Conservation (phyloP, 768 basidiomycete genomes). For the Agrocybe pediades region DNA sequence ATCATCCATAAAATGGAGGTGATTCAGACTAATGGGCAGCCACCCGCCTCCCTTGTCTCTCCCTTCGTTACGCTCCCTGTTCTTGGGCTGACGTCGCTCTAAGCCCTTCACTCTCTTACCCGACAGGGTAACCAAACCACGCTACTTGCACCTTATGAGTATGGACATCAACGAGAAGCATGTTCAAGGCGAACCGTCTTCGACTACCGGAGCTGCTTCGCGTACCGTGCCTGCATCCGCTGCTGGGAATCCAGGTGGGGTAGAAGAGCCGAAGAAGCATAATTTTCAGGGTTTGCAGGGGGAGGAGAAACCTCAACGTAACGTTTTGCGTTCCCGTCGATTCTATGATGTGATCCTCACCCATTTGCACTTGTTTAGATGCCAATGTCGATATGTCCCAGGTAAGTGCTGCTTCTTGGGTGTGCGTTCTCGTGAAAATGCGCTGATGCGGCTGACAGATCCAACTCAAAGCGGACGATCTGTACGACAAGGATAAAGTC, state of each 20-base stretch:
- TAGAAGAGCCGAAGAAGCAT: not conserved
- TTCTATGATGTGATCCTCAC: not conserved
- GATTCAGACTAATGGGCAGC: not conserved
- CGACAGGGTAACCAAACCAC: not conserved
- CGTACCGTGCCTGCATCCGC: not conserved
- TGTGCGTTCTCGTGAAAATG: not conserved
- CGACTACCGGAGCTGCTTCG: not conserved
- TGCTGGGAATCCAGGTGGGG: not conserved
- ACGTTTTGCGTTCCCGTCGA: not conserved
- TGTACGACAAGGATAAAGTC: slow-evolving; percentile 99
- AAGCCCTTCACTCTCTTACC: not conserved
- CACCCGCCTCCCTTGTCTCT: not conserved
- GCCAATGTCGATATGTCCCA: slow-evolving; percentile 22
- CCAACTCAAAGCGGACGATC: slow-evolving; percentile 86
- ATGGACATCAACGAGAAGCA: not conserved
- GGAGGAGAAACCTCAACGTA: not conserved
- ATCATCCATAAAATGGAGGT: not conserved
- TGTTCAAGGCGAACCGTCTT: not conserved
- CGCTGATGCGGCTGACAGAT: slow-evolving; percentile 42
- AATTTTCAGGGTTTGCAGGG: not conserved
- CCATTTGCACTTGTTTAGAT: slow-evolving; percentile 5
- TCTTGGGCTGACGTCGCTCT: not conserved
- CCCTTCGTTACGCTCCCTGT: not conserved
- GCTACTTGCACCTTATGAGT: not conserved
- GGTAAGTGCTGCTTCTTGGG: not conserved